Evolutionary conservation across 805 yeast species (phyloP).

Genomic region (Metschnikowia arizonensis): DNA sequence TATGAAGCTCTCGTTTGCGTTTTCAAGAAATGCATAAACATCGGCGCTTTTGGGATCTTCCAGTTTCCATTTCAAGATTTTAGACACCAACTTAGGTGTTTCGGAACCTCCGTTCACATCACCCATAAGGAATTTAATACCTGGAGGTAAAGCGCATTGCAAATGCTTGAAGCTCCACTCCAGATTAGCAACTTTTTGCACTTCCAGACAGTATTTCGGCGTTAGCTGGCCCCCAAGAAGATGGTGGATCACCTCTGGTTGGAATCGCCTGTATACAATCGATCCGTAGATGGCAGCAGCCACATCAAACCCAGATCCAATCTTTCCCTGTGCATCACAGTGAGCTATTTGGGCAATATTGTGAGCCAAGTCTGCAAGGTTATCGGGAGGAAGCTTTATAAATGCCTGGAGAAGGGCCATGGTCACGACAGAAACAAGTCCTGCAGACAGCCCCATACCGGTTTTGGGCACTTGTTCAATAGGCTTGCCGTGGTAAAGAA

Average conservation of each 20-base stretch:
- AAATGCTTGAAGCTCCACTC: slow-evolving; percentile 61
- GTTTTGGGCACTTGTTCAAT: slow-evolving; percentile 83
- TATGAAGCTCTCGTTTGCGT: slow-evolving; percentile 57
- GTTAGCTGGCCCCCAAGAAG: slow-evolving; percentile 28
- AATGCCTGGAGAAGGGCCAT: slow-evolving; percentile 56
- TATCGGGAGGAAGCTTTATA: slow-evolving; percentile 10
- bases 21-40: slow-evolving; percentile 54
- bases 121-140: slow-evolving; percentile 78
- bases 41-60: slow-evolving; percentile 45
- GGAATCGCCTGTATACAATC: slow-evolving; percentile 73
- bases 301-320: slow-evolving; percentile 96
- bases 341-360: slow-evolving; percentile 87
- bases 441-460: slow-evolving; percentile 95
- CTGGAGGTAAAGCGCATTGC: slow-evolving; percentile 62
- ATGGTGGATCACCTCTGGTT: slow-evolving; percentile 46
- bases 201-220: slow-evolving; percentile 11
- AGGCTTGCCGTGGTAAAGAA: slow-evolving; percentile 54
- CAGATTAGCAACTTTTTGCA: slow-evolving; percentile 38
- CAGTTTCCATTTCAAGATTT: slow-evolving; percentile 68
- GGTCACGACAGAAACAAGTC: slow-evolving; percentile 75
- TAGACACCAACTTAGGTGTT: slow-evolving; percentile 83
- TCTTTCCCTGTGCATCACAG: slow-evolving; percentile 89
- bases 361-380: slow-evolving; percentile 48
- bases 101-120: slow-evolving; percentile 91
- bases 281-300: slow-evolving; percentile 95